phyloP scores from a whole-genome alignment of 1,284 basidiomycete genomes.

The Moesziomyces aphidis region DNA sequence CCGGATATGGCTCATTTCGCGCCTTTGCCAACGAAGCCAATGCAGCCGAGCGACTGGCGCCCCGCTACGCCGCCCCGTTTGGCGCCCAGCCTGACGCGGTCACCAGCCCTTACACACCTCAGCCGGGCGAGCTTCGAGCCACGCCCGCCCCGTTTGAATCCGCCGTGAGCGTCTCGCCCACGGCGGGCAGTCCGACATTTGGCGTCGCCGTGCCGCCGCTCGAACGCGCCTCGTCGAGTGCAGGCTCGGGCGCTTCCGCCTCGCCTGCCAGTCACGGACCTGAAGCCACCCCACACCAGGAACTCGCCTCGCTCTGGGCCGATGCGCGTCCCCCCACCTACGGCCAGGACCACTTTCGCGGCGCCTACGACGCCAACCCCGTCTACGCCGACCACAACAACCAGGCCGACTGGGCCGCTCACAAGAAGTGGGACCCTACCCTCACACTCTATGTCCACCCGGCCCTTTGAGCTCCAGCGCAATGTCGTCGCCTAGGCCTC shows the following conservation, averaged over 20 bases:
- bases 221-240: conserved; percentile 2
- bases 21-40: neutral
- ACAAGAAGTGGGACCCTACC: neutral
- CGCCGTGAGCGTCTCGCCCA: neutral
- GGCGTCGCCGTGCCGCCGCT: neutral
- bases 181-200: neutral
- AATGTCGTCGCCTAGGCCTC: neutral
- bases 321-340: neutral
- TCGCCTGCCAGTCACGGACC: conserved; percentile 2
- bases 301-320: neutral
- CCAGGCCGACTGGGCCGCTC: neutral
- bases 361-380: neutral
- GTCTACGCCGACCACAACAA: neutral
- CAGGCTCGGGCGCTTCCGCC: neutral
- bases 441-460: neutral
- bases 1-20: neutral
- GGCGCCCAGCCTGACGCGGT: neutral
- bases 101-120: neutral
- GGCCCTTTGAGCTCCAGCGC: neutral
- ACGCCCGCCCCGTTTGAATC: neutral
- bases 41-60: neutral
- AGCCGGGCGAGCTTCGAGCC: neutral
- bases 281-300: neutral
- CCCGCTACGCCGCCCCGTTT: neutral
- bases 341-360: neutral